phyloP scores from a whole-genome alignment of 306 rosid species.

The Argentina anserina region DNA sequence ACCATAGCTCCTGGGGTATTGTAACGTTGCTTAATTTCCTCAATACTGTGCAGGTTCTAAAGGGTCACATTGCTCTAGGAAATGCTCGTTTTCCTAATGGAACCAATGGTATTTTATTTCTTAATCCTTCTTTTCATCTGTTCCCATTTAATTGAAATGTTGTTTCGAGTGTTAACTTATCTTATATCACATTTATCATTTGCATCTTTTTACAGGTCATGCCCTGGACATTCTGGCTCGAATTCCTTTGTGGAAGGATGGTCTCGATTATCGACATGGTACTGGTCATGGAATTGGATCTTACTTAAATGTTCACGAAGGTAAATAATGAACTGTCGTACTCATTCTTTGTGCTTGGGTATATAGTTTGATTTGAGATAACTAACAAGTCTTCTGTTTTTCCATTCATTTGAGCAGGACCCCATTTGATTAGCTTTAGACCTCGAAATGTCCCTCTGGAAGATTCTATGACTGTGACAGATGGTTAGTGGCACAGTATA shows the following conservation, averaged over 20 bases:
- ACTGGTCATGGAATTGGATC: conserved; percentile 99
- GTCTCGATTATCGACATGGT: conserved; percentile 98
- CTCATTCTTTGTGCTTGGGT: conserved; percentile 16
- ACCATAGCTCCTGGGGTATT: not conserved
- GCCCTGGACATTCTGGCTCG: conserved; percentile 92
- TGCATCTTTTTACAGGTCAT: conserved; percentile 46
- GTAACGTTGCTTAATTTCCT: conserved; percentile 27
- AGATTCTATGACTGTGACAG: conserved; percentile 92
- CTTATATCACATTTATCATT: conserved; percentile 1
- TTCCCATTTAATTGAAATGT: conserved; percentile 8
- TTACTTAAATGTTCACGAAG: conserved; percentile 96
- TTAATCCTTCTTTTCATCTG: conserved; percentile 2
- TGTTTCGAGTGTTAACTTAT: conserved; percentile 7
- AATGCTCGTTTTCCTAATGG: conserved; percentile 95
- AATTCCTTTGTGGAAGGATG: conserved; percentile 85
- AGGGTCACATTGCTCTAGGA: conserved; percentile 91
- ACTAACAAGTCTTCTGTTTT: not conserved
- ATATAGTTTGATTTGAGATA: not conserved
- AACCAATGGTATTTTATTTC: conserved; percentile 61
- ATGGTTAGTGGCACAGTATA: conserved; percentile 59
- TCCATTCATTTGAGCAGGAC: conserved; percentile 53
- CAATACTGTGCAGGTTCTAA: conserved; percentile 66
- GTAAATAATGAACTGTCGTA: conserved; percentile 30
- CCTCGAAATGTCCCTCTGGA: conserved; percentile 85
- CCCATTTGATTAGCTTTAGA: conserved; percentile 94